Base-by-base conservation (phyloP, 805 yeast genomes). In the Suhomyces prunicola region DNA sequence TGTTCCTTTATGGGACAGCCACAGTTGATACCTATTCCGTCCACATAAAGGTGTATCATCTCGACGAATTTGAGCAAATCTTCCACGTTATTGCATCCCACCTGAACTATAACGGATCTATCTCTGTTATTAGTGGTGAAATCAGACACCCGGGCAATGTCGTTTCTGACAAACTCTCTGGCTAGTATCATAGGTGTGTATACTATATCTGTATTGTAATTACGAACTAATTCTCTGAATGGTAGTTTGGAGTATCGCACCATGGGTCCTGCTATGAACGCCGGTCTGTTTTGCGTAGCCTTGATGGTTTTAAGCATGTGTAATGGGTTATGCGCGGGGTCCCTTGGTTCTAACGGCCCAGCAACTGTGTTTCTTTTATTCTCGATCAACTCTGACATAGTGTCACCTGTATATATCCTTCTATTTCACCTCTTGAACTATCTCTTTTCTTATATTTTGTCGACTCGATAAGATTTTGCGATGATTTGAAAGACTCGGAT, bases 1-100 rank as follows among this genome's bases (percentile, higher is more conserved):
- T 94, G 98, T 58, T 93, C 98, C 57, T 86, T 87, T 49, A 94
- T 91, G 1, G 99, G 99, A 71, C 99, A 94, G 0, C 99, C 99
- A 70, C 98, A 94, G 74, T 94, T 94, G 53, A 94, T 78, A 0
- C 98, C 97, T 42, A 94, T 84, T 0, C 96, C 99, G 70, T 93
- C 97, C 46, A 89, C 92, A 64, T 83, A 90, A 0, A 97, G 97
- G 53, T 82, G 82, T n/a, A 92, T 83, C 91, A 94, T 85, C 50
- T 88, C 90, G 4, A 90, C 90, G 64, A 93, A 90, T 54, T 93
- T 79, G 23, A 88, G 66, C 50, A 94, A 72, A 68, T 94, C 98
- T 9, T 84, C 81, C 3, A 86, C 88, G 65, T 90, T 92, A 62
- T 89, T 89, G 10, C 87, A 86, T 4, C 98, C 99, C 15, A 93